Evolutionary conservation across 805 yeast species (phyloP).

Genomic region (Saturnispora hagleri): DNA sequence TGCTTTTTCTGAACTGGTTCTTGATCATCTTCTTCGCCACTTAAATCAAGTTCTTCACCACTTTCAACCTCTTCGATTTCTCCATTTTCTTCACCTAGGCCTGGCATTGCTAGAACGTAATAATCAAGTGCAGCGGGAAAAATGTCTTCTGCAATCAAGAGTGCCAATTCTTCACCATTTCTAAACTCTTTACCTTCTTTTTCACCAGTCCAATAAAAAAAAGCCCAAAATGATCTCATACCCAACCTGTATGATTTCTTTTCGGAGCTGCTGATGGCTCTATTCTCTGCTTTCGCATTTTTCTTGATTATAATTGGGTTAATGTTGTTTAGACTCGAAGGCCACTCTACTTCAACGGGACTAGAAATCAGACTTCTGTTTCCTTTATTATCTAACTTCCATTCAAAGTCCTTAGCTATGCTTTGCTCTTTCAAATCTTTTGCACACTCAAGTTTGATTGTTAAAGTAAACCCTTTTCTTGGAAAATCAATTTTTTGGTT

Average conservation of each 20-base stretch:
- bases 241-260: conserved; percentile 58
- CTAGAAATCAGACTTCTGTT: conserved; percentile 48
- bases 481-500: conserved; percentile 4
- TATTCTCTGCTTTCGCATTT: conserved; percentile 18
- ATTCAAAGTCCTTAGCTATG: conserved; percentile 50
- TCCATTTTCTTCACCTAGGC: conserved; percentile 44
- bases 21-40: conserved; percentile 18
- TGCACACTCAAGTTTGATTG: conserved; percentile 43
- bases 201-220: conserved; percentile 78
- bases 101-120: conserved; percentile 67
- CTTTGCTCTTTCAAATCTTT: conserved; percentile 45
- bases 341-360: conserved; percentile 59
- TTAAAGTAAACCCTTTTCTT: conserved; percentile 42
- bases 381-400: conserved; percentile 38
- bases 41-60: conserved; percentile 29
- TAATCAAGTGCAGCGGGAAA: conserved; percentile 81
- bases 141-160: conserved; percentile 64
- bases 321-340: conserved; percentile 44
- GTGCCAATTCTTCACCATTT: conserved; percentile 70
- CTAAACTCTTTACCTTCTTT: conserved; percentile 73
- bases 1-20: conserved; percentile 11
- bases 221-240: conserved; percentile 78
- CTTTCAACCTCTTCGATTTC: conserved; percentile 45
- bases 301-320: conserved; percentile 45
- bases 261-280: conserved; percentile 38